Evolutionary conservation across 2,329 filamentous ascomycete genomes (phyloP).

Genomic region (Aureobasidium pullulans): DNA sequence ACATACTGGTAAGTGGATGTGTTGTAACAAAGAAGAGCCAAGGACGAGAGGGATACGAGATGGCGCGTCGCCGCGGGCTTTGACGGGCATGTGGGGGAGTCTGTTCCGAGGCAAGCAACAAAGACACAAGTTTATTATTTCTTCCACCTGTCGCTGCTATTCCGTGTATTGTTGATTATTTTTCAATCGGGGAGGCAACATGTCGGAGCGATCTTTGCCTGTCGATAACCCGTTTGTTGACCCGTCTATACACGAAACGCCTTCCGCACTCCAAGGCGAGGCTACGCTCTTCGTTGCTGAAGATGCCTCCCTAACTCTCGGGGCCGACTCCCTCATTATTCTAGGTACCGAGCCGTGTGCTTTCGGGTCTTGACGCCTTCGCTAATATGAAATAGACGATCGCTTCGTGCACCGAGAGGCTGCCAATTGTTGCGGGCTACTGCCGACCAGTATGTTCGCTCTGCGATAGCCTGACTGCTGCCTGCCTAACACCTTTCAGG

Average conservation of each 20-base stretch:
- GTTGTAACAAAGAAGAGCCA: neutral
- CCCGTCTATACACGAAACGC: conserved; percentile 1
- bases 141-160: neutral
- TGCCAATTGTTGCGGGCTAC: conserved; percentile 50
- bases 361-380: neutral
- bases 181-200: neutral
- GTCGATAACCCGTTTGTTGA: conserved; percentile 17
- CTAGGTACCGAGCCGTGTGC: conserved; percentile 38
- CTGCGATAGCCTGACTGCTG: neutral
- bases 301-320: conserved; percentile 53
- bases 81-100: neutral
- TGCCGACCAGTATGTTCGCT: conserved; percentile 39
- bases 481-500: conserved; percentile 5
- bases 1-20: neutral
- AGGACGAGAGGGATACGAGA: neutral
- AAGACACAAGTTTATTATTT: neutral
- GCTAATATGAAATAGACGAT: conserved; percentile 39
- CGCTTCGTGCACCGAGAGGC: conserved; percentile 42
- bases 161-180: neutral
- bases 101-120: neutral
- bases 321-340: conserved; percentile 53
- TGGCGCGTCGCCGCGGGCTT: neutral
- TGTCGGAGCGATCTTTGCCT: conserved; percentile 3
- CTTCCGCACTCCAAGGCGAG: neutral
- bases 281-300: conserved; percentile 45